Conservation (phyloP, 140 eudicot species). For the Oenanthe javanica region DNA sequence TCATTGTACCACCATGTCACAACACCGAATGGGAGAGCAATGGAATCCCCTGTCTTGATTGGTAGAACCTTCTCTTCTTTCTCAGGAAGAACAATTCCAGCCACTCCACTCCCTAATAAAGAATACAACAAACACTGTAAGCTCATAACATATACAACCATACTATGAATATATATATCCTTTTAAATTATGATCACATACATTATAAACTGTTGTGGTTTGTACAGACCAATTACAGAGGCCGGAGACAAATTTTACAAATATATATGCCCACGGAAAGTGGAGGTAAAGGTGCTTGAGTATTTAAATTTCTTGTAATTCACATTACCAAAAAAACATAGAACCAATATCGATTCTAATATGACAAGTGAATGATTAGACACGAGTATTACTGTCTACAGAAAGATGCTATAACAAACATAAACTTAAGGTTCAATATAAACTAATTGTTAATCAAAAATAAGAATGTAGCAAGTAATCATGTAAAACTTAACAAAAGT, state of each 20-base stretch:
- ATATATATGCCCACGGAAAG: neutral
- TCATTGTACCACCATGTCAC: slow-evolving; percentile 40
- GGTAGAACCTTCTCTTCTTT: slow-evolving; percentile 36
- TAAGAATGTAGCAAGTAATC: neutral
- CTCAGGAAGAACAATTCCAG: slow-evolving; percentile 39
- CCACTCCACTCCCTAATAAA: slow-evolving; percentile 25
- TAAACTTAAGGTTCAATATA: neutral
- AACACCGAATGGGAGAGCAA: slow-evolving; percentile 37
- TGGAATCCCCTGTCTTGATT: slow-evolving; percentile 37
- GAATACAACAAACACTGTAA: neutral
- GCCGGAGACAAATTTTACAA: too few species aligned
- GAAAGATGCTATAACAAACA: neutral
- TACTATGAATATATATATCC: neutral
- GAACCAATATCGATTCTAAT: neutral
- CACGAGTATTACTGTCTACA: neutral
- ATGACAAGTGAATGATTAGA: neutral
- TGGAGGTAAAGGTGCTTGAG: neutral
- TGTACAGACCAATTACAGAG: neutral
- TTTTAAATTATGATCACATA: neutral
- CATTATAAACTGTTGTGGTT: neutral
- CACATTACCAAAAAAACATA: too few species aligned
- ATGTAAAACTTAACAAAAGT: neutral
- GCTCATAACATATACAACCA: neutral
- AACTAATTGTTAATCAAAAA: neutral
- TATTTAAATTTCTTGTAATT: too few species aligned